Evolutionary conservation across 2,329 filamentous ascomycete genomes (phyloP).

Genomic region (Trichoderma simmonsii): DNA sequence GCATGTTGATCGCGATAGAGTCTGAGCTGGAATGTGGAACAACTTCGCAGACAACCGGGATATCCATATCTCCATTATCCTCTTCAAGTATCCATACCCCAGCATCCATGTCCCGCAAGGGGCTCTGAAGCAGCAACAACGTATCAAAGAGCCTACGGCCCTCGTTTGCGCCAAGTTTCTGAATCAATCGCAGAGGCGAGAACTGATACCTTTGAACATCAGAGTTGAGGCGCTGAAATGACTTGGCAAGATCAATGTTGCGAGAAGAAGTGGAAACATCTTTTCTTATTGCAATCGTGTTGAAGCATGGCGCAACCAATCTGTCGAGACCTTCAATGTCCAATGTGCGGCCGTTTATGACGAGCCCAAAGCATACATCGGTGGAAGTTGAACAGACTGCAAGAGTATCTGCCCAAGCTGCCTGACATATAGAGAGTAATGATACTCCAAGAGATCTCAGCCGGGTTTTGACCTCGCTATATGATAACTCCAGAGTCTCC

Average conservation of each 20-base stretch:
- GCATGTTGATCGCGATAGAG: conserved; percentile 56
- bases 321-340: conserved; percentile 63
- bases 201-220: conserved; percentile 67
- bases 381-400: conserved; percentile 49
- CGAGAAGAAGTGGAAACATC: conserved; percentile 46
- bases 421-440: conserved; percentile 66
- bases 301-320: conserved; percentile 88
- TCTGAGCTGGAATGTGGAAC: conserved; percentile 53
- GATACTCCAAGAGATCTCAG: conserved; percentile 56
- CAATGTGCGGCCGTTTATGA: conserved; percentile 73
- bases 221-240: conserved; percentile 60
- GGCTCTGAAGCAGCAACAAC: conserved; percentile 73
- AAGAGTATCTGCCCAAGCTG: conserved; percentile 68
- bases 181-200: conserved; percentile 69
- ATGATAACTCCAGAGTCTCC: conserved; percentile 33
- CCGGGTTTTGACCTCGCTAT: conserved; percentile 46
- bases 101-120: conserved; percentile 53
- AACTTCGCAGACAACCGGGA: conserved; percentile 75
- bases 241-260: conserved; percentile 56
- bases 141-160: conserved; percentile 70
- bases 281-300: conserved; percentile 73
- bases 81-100: conserved; percentile 54
- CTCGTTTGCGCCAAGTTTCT: conserved; percentile 43
- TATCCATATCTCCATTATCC: conserved; percentile 65
- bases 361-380: conserved; percentile 84